A percentile compares a stretch with the other conserved stretches of the same genome.
Conservation (phyloP, 371 early-diverging fungal species). For the Batkoa obscura region DNA sequence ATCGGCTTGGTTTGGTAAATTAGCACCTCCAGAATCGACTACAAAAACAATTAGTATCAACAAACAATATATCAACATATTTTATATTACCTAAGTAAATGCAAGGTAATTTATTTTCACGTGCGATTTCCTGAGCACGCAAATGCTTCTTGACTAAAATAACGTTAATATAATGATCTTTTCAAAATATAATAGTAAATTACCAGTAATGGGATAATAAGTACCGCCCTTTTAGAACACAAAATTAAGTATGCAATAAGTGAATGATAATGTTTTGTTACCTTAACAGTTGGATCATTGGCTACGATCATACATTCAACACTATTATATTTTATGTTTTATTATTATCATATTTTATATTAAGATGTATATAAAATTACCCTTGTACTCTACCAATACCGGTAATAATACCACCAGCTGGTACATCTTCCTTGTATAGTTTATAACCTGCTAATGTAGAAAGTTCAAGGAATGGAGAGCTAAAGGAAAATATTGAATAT, state of each 20-base stretch:
- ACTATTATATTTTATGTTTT: constrained; percentile 16
- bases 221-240: constrained; percentile 62
- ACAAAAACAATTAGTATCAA: constrained; percentile 2
- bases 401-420: constrained; percentile 89
- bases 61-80: background rate
- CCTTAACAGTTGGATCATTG: constrained; percentile 81
- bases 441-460: constrained; percentile 84
- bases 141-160: constrained; percentile 85
- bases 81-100: constrained; percentile 58
- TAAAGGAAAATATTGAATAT: constrained; percentile 7
- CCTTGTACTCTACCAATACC: constrained; percentile 92
- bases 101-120: constrained; percentile 86
- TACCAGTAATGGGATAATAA: constrained; percentile 85
- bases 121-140: constrained; percentile 93
- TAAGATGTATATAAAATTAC: constrained; percentile 17
- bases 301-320: constrained; percentile 93
- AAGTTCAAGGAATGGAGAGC: constrained; percentile 87
- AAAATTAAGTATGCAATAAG: too few species aligned
- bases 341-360: background rate
- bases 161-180: background rate
- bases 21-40: constrained; percentile 96
- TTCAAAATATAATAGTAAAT: background rate
- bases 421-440: constrained; percentile 72
- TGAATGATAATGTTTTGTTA: constrained; percentile 10
- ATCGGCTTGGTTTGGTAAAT: constrained; percentile 85